phyloP scores from a whole-genome alignment of 1,139 yeast species.

The Meyerozyma sp. region DNA sequence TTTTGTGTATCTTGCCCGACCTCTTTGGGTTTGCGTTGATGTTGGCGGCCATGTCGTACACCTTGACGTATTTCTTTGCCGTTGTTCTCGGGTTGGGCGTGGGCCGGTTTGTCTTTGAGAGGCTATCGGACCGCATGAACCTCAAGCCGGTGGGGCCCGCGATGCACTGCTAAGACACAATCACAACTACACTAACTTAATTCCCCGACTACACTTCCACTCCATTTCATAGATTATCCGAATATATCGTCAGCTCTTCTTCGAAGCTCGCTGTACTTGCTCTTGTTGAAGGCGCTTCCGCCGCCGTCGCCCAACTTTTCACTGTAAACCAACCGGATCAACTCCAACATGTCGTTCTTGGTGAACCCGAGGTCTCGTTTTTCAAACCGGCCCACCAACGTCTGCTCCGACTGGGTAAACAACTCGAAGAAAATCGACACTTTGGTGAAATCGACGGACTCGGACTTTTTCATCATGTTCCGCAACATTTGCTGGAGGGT shows the following conservation, averaged over 20 bases:
- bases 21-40: slow-evolving; percentile 64
- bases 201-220: too few relatives aligned
- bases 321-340: slow-evolving; percentile 44
- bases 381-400: slow-evolving; percentile 20
- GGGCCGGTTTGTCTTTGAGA: slow-evolving; percentile 64
- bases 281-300: slow-evolving; percentile 34
- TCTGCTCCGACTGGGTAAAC: slow-evolving; percentile 40
- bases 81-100: slow-evolving; percentile 63
- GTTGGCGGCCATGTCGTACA: slow-evolving; percentile 74
- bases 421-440: slow-evolving; percentile 57
- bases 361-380: slow-evolving; percentile 14
- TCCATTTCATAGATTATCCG: neutral
- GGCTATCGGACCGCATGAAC: slow-evolving; percentile 35
- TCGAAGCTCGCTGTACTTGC: slow-evolving; percentile 35
- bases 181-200: too few relatives aligned
- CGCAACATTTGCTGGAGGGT: slow-evolving; percentile 74
- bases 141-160: slow-evolving; percentile 14
- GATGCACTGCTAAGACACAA: slow-evolving; percentile 1
- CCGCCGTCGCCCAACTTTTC: slow-evolving; percentile 41
- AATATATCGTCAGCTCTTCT: slow-evolving; percentile 17
- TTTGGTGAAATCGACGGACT: slow-evolving; percentile 52
- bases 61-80: slow-evolving; percentile 64
- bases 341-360: slow-evolving; percentile 28
- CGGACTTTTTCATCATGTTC: slow-evolving; percentile 53
- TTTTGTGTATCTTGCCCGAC: slow-evolving; percentile 55